Base-by-base conservation (phyloP, 2,329 filamentous ascomycete genomes). In the Trichoderma atroviride region DNA sequence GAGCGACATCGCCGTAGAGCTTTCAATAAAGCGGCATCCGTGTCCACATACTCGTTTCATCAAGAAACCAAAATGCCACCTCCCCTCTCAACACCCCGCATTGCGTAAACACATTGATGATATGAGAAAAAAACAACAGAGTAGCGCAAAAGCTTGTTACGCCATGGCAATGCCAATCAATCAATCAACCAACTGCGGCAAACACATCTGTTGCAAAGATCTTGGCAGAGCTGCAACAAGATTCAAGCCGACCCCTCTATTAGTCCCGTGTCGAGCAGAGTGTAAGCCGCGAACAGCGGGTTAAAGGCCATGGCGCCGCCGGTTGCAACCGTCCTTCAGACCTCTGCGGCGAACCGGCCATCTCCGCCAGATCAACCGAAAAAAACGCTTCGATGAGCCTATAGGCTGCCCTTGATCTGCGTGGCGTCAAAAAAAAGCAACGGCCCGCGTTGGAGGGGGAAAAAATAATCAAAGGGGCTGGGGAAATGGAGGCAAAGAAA, bases 371-470 rank as follows among this genome's bases (percentile, higher is more conserved):
- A 35, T 52, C 40, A 62, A 33, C 2, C 57, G 19, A 9, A 9
- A 16, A 24, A 19, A 9, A 27, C 11, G n/a, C n/a, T 9, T 52
- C 19, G 59, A 62, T n/a, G 22, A 29, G 56, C 27, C 47, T 24
- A n/a, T 16, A 37, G 35, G 33, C 37, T 29, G 19, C 35, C 6
- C n/a, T 55, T 29, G 29, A 59, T 67, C 63, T 58, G 40, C 55
- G 63, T 67, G 63, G 55, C 55, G 63, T 22, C 55, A 58, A 52
- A n/a, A 52, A n/a, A 31, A 52, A 35, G 27, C 53, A 52, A 58
- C 63, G 63, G 63, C 63, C 63, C 40, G 63, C 55, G 55, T 58
- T 52, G 14, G 14, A 43, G 19, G 40, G 40, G 19, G 7, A n/a
- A 4, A 7, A 35, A 24, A n/a, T n/a, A 56, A 50, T 9, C 35